Evolutionary conservation across 2,329 filamentous ascomycete genomes (phyloP), one percentile per base, ranked within the genome.

Genomic region (Pyrenophora graminea): DNA sequence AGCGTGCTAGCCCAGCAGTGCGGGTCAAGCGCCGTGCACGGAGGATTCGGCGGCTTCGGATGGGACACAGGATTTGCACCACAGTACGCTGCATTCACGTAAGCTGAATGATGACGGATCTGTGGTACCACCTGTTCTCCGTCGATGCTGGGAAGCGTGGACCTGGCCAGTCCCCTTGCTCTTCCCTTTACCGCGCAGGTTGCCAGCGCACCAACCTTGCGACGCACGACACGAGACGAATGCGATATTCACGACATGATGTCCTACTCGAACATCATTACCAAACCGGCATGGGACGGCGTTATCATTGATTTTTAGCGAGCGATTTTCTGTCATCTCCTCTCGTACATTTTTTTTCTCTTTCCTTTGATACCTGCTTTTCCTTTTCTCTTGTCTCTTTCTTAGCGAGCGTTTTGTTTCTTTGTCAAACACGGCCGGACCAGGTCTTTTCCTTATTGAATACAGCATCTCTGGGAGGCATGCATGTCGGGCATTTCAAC

Each of bases 1-100:
- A 96, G 90, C 77, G 89, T 92, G 84, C 80, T 96, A 55, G 84
- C 89, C 64, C 90, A 90, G 72, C 81, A 85, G 66, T 97, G 93
- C 76, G 90, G 91, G 65, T 85, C 91, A 51, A 87, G 87, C 69
- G 70, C 68, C 52, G 64, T 72, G 55, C 69, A 75, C 62, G 80
- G 86, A 55, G 87, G 86, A 53, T 91, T 89, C 78, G 83, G 84
- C 63, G 67, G 86, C 59, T 95, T 95, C 72, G 90, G 89, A 64
- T 96, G 91, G 90, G 90, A 88, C 72, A 88, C 89, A 69, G 90
- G 93, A 74, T 95, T 92, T 73, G 83, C 90, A 63, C 76, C 83
- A 66, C 81, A 82, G 61, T 86, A 85, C 70, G 83, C 83, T 58
- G 87, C 90, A 58, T 91, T 88, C 61, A 96, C 96, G 80, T 97